These are phyloP conservation scores for Oemleria cerasiformis DNA, from an alignment of 306 rosid species.

Conservation along the genomic window DNA sequence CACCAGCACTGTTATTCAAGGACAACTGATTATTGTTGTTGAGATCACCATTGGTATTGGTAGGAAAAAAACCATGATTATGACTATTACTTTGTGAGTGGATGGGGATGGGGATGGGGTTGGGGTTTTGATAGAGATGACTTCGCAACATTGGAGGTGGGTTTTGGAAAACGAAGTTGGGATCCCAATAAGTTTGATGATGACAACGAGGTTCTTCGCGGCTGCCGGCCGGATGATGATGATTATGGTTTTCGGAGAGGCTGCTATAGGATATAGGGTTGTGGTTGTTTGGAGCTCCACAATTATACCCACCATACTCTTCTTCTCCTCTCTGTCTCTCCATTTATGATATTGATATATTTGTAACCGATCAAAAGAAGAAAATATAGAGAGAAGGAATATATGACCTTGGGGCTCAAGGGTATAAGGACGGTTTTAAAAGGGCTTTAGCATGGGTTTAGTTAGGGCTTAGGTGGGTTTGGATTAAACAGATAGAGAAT, in stretches of 20 bases:
- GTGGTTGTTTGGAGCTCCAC: background rate
- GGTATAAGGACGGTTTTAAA: background rate
- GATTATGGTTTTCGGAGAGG: background rate
- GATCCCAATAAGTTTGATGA: conserved; percentile 6
- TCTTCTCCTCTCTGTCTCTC: background rate
- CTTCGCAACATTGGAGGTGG: background rate
- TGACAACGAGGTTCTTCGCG: background rate
- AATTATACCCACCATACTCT: background rate
- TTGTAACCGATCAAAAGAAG: conserved; percentile 12
- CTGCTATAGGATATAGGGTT: background rate
- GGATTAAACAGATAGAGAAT: too few relatives aligned
- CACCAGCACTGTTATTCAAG: too few relatives aligned
- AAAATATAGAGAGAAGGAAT: background rate
- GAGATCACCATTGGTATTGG: background rate
- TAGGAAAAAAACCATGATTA: background rate
- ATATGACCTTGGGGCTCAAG: background rate
- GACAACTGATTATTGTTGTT: too few relatives aligned
- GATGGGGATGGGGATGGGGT: too few relatives aligned
- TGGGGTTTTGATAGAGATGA: background rate
- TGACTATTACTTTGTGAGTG: background rate
- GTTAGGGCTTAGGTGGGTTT: too few relatives aligned
- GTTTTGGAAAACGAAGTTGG: background rate
- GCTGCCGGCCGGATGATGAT: too few relatives aligned
- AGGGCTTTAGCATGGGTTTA: background rate
- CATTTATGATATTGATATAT: background rate